Evolutionary conservation across 768 basidiomycete genomes (phyloP).

Genomic region (Auriculariales sp.): DNA sequence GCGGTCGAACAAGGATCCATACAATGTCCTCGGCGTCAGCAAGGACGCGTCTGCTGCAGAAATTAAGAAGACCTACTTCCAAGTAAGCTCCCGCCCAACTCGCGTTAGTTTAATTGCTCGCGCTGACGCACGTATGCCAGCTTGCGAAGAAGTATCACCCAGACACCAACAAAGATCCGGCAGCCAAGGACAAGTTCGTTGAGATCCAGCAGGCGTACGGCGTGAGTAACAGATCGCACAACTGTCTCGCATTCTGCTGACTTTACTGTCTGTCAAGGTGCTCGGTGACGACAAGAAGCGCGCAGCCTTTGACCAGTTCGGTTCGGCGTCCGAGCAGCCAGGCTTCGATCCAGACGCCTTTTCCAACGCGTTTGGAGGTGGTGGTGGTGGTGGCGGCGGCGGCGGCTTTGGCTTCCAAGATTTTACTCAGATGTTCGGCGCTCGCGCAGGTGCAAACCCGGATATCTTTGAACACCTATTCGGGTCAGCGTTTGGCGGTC

Average conservation of each 20-base stretch:
- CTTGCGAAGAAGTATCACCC: conserved; percentile 97
- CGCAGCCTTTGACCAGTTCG: conserved; percentile 81
- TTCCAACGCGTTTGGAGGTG: conserved; percentile 21
- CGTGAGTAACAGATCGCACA: conserved; percentile 31
- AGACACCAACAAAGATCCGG: conserved; percentile 88
- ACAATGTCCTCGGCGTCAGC: conserved; percentile 77
- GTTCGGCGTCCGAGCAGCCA: conserved; percentile 79
- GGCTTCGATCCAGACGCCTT: conserved; percentile 91
- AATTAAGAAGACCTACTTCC: conserved; percentile 96
- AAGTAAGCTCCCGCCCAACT: conserved; percentile 37
- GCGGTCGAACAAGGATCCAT: conserved; percentile 65
- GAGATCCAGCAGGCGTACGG: conserved; percentile 98
- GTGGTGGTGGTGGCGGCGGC: conserved; percentile 33
- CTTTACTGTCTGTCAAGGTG: conserved; percentile 32
- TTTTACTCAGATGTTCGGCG: conserved; percentile 43
- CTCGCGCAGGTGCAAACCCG: conserved; percentile 27
- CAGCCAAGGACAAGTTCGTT: conserved; percentile 81
- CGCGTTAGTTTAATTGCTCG: background rate
- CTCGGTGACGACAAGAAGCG: conserved; percentile 93
- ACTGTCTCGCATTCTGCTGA: background rate
- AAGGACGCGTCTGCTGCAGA: conserved; percentile 72
- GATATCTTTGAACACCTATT: conserved; percentile 85
- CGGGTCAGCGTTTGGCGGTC: conserved; percentile 44
- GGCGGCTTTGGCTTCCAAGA: conserved; percentile 66
- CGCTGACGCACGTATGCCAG: conserved; percentile 24